phyloP scores from a whole-genome alignment of 2,329 filamentous ascomycete species.

The Pseudocercospora fijiensis region DNA sequence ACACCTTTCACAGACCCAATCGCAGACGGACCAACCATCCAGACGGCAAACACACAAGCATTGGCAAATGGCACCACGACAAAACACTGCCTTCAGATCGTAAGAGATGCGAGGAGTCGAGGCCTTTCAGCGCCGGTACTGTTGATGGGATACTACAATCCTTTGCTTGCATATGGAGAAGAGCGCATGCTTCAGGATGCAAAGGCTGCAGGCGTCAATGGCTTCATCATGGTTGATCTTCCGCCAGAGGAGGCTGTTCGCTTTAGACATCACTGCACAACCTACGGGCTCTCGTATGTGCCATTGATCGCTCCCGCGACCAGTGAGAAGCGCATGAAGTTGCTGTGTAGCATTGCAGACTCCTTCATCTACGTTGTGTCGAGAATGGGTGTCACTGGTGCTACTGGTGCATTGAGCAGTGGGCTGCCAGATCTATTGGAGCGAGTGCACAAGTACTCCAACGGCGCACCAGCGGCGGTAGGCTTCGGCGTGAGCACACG shows the following conservation, averaged over 20 bases:
- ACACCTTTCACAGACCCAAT: conserved; percentile 98
- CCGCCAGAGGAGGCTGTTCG: conserved; percentile 93
- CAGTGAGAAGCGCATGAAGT: conserved; percentile 87
- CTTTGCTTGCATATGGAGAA: conserved; percentile 89
- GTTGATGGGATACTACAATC: conserved; percentile 99
- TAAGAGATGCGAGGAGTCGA: conserved; percentile 72
- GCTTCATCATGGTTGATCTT: conserved; percentile 94
- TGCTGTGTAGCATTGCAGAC: conserved; percentile 93
- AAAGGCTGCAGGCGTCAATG: conserved; percentile 81
- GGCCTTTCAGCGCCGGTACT: conserved; percentile 81
- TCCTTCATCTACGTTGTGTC: conserved; percentile 99
- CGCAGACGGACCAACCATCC: conserved; percentile 94
- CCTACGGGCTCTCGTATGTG: conserved; percentile 85
- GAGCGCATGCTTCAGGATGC: conserved; percentile 83
- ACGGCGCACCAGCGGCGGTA: conserved; percentile 84
- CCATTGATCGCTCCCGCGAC: conserved; percentile 95
- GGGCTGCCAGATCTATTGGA: conserved; percentile 78
- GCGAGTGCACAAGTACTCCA: conserved; percentile 88
- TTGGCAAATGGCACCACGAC: conserved; percentile 87
- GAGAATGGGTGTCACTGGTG: conserved; percentile 93
- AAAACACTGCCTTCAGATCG: conserved; percentile 74
- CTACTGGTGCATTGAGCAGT: conserved; percentile 75
- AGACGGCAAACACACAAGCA: conserved; percentile 87
- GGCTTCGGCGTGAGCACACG: conserved; percentile 95
- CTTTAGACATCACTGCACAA: conserved; percentile 81